Evolutionary conservation across 2,329 filamentous ascomycete genomes (phyloP), one percentile per base, ranked within the genome.

Genomic region (Fusarium sp.): DNA sequence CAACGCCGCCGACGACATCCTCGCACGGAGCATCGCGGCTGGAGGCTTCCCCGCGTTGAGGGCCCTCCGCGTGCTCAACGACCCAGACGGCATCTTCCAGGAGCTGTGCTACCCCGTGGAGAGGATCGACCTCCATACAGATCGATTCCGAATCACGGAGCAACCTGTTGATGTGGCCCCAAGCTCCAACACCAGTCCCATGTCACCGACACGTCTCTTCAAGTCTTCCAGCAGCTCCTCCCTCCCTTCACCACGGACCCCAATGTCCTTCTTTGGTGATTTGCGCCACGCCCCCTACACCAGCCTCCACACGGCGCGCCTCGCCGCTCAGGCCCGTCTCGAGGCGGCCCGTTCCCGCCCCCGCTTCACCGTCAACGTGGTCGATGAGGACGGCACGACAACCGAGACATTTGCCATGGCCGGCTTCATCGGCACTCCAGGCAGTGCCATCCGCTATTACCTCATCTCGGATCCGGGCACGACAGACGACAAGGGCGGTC

Each of bases 71-170:
- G 86, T 90, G 0, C 93, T 92, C 2, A 90, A 90, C 67, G 93
- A 95, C 73, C 88, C 92, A 2, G 89, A 93, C 6, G 93, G 93
- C 30, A 76, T 89, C 9, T 90, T 95, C 71, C 93, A 95, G 82
- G 83, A 85, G 2, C 86, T 95, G 1, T 95, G 93, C 81, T 88
- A 87, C 50, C 93, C 93, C 1, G 83, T 87, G 5, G 88, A 88
- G 34, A 85, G 86, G 34, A 84, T 89, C 23, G 87, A 90, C 45
- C 83, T 88, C 25, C 85, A 87, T 1, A 82, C 82, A 11, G 88
- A 91, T 71, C 85, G 86, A 25, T 87, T 86, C 78, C 83, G 83
- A 23, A 27, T 54, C 20, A 43, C 69, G 2, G 72, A 76, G n/a
- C 64, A 66, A 9, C 54, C 72, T 14, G 66, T 68, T 1, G 71